Conservation (phyloP, 768 basidiomycete genomes). For the Leccinum subtestaceum region DNA sequence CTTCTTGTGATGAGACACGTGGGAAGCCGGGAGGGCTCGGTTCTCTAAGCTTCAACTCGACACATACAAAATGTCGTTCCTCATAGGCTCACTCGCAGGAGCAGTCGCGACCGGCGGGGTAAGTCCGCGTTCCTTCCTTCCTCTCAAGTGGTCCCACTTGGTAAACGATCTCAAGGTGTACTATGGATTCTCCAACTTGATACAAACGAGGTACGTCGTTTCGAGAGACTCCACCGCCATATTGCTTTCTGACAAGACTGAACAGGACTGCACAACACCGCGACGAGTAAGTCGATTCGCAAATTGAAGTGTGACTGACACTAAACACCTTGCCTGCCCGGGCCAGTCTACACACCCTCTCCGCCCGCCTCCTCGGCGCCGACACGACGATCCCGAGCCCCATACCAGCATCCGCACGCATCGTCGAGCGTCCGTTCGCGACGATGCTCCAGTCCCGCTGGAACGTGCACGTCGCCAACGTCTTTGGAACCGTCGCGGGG, state of each 20-base stretch:
- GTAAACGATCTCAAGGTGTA: conserved; percentile 45
- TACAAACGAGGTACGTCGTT: conserved; percentile 51
- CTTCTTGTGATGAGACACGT: no score
- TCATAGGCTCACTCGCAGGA: conserved; percentile 66
- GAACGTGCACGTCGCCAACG: conserved; percentile 32
- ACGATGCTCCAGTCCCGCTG: conserved; percentile 42
- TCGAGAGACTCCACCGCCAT: background rate
- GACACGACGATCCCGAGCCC: conserved; percentile 48
- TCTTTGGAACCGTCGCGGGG: conserved; percentile 42
- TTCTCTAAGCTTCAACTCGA: no score
- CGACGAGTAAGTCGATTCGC: conserved; percentile 44
- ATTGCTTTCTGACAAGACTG: background rate
- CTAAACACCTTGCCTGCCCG: background rate
- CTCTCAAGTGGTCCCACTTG: background rate
- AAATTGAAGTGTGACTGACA: background rate
- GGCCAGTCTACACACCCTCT: conserved; percentile 43
- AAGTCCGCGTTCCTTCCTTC: conserved; percentile 11
- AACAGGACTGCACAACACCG: conserved; percentile 53
- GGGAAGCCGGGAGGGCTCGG: no score
- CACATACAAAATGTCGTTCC: conserved; percentile 44
- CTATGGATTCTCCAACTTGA: conserved; percentile 68
- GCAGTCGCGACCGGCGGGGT: conserved; percentile 61
- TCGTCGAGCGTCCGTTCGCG: conserved; percentile 45
- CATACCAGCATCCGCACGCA: conserved; percentile 52
- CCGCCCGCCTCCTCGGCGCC: conserved; percentile 49